Base-by-base conservation (phyloP, 2,329 filamentous ascomycete genomes). In the Tolypocladium endophyticum region DNA sequence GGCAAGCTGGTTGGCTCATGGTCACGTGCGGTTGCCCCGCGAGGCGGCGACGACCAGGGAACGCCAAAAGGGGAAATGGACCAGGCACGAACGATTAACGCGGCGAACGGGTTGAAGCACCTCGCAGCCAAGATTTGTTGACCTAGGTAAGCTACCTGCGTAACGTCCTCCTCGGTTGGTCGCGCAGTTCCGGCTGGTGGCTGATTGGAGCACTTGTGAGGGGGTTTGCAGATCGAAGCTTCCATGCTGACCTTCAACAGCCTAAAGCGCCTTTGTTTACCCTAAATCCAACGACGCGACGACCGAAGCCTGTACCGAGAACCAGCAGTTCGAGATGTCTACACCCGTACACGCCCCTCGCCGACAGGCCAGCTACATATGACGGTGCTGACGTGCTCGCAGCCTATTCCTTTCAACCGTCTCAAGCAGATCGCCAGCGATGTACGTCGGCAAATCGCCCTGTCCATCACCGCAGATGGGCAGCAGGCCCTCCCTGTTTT, bases 371-470 rank as follows among this genome's bases (percentile, higher is more conserved):
- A 47, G 30, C 45, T 33, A 18, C 9, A 23, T 3, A 18, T 9
- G 1, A 18, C 20, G 53, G 55, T 64, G 63, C 66, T 71, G 62
- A 72, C 59, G 23, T 52, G 43, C 30, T 43, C 28, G 41, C 69
- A 93, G 89, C 91, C 91, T 62, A 82, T 96, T 68, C 82, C 89
- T 61, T 81, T 86, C 67, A 87, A 85, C 69, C 82, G 91, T 65
- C 84, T 96, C 66, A 89, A 88, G 78, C 89, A 94, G 78, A 93
- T 96, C 72, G 87, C 89, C 67, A 86, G 84, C 71, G 88, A 93
- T 80, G 90, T 93, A 82, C 70, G 84, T 78, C 62, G 47, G 60
- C 61, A 60, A 57, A 20, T n/a, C 36, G 28, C 39, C n/a, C 30
- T 55, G 36, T 54, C 45, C 12, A 50, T 45, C 16, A 11, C 6